Evolutionary conservation across 2,329 filamentous ascomycete genomes (phyloP), one percentile per base, ranked within the genome.

Genomic region (Penicillium brevicompactum): DNA sequence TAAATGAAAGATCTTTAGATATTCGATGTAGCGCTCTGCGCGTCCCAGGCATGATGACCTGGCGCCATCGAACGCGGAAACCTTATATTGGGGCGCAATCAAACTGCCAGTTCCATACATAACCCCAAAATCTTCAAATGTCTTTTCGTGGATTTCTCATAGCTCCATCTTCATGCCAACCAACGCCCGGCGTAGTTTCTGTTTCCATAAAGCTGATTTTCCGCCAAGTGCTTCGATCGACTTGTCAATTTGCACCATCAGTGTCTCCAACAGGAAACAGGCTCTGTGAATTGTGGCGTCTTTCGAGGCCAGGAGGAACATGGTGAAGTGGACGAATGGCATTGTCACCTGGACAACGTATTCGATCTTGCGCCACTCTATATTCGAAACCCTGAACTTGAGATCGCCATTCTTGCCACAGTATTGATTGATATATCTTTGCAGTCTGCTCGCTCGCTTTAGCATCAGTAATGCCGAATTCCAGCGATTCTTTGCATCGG

Each of bases 301-400:
- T 46, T n/a, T 46, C 16, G 44, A 46, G 8, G 30, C 44, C 30
- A 46, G 30, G n/a, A 46, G 44, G 45, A 31, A 31, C 45, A 21
- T 38, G 14, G 45, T 47, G 8, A 47, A 47, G 6, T 47, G 45
- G 14, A 47, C 16, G 31, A 47, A 47, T 0, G 45, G 45, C 18
- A 38, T 47, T 38, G 8, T 37, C 45, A 47, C 18, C 14, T 38
- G 45, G 5, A 47, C 31, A 37, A 47, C 16, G 32, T 47, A 47
- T 18, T 47, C 45, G 21, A 47, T 31, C 45, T 47, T 47, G 45
- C 45, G 45, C 45, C 45, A 47, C 10, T 47, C 45, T 18, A 31
- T 38, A 24, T 18, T 37, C 1, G 27, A 34, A 21, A 34, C 21
- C 34, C 34, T 38, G 6, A 37, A 47, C 45, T 0, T 11, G 0